phyloP scores from a whole-genome alignment of 1,284 basidiomycete species.

The Apiotrichum gamsii region DNA sequence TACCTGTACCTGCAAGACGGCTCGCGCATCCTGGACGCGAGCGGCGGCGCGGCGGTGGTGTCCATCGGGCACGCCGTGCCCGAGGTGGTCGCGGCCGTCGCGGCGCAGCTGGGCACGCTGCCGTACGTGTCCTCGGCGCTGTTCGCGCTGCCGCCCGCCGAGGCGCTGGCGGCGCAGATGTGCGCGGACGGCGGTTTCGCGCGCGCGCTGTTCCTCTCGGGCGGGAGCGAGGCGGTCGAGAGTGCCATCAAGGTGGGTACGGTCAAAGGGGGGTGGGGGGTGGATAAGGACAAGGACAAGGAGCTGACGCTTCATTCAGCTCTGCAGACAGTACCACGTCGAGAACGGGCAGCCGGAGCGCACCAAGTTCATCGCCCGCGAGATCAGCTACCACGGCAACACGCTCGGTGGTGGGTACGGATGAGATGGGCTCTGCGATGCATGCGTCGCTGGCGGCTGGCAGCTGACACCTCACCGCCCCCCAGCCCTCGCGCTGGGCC shows the following conservation, averaged over 20 bases:
- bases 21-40: conserved; percentile 24
- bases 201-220: conserved; percentile 27
- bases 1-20: conserved; percentile 27
- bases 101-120: conserved; percentile 60
- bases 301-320: conserved; percentile 6
- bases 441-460: background rate
- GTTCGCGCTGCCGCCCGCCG: conserved; percentile 24
- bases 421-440: too few relatives aligned
- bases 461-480: background rate
- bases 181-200: conserved; percentile 49
- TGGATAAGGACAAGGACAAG: background rate
- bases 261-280: background rate
- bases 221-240: conserved; percentile 15
- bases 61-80: conserved; percentile 70
- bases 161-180: conserved; percentile 54
- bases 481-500: conserved; percentile 12
- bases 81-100: conserved; percentile 38
- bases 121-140: conserved; percentile 41
- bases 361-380: conserved; percentile 69
- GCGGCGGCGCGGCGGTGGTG: conserved; percentile 73
- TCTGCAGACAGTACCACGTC: conserved; percentile 54
- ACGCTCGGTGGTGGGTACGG: conserved; percentile 53
- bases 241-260: conserved; percentile 13
- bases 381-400: conserved; percentile 78
- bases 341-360: conserved; percentile 64